Percentiles rank a stretch among this genome's conserved stretches.
Conservation (phyloP, 2,329 filamentous ascomycete genomes). For the Talaromyces islandicus region DNA sequence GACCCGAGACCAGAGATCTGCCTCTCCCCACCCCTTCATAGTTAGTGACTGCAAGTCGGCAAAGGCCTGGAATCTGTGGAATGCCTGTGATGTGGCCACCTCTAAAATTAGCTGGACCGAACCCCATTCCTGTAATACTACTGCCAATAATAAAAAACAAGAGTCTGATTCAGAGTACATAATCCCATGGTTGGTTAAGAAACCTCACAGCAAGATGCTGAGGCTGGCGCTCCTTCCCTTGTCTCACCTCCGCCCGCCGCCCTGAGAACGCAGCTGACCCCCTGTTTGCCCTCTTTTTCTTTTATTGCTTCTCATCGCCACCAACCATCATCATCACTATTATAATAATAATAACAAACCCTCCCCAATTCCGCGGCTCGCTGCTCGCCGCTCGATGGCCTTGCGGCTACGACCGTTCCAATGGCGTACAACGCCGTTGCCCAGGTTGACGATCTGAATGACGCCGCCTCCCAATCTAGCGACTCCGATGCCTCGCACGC, state of each 20-base stretch:
- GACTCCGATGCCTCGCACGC: constrained; percentile 22
- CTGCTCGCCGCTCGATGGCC: constrained; percentile 4
- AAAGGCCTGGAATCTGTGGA: neutral
- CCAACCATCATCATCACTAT: neutral
- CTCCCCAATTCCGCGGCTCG: neutral
- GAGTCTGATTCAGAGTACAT: neutral
- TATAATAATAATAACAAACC: neutral
- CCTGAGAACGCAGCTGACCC: neutral
- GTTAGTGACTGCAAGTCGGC: neutral
- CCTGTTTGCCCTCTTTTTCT: neutral
- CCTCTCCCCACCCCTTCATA: neutral
- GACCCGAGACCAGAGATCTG: neutral
- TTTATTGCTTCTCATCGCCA: neutral
- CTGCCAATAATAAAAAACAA: neutral
- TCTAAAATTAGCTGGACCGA: neutral
- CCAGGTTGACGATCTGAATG: constrained; percentile 32
- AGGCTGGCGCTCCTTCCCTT: neutral
- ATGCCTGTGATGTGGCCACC: neutral
- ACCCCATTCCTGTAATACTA: neutral
- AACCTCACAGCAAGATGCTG: neutral
- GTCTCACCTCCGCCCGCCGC: neutral
- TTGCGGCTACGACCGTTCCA: constrained; percentile 9
- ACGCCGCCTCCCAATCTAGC: constrained; percentile 18
- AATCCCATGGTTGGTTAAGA: neutral
- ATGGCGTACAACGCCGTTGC: constrained; percentile 42